A percentile compares a stretch with the other conserved stretches of the same genome.
Conservation (phyloP, 805 yeast species). For the Wickerhamiella spandovensis region DNA sequence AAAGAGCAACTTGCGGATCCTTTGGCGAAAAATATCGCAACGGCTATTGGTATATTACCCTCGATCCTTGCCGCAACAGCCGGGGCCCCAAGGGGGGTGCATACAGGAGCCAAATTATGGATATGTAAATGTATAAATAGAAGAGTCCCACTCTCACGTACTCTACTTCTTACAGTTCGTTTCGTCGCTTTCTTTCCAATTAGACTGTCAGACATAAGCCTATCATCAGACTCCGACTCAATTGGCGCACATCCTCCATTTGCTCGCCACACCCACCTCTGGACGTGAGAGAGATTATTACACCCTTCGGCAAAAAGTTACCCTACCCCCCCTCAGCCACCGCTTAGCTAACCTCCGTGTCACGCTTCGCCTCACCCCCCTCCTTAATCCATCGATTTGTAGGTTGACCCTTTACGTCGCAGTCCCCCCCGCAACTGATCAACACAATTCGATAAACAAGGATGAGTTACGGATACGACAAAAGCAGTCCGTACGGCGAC, state of each 20-base stretch:
- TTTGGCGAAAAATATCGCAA: neutral
- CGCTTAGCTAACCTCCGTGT: neutral
- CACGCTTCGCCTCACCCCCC: neutral
- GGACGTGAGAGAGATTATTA: no score
- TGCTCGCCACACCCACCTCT: no score
- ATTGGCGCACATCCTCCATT: no score
- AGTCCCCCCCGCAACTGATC: neutral
- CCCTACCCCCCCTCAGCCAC: neutral
- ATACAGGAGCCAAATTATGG: neutral
- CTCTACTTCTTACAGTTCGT: no score
- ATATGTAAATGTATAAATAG: no score
- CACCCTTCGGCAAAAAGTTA: neutral
- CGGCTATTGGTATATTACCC: neutral
- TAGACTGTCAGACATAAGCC: no score
- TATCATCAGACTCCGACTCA: no score
- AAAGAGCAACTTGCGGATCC: no score
- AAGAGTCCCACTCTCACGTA: neutral
- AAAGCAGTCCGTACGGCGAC: neutral
- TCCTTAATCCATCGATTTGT: neutral
- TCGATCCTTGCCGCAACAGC: neutral
- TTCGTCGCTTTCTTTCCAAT: no score
- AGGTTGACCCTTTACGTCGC: neutral
- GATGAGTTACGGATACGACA: constrained; percentile 3
- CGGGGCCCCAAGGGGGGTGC: neutral
- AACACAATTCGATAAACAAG: neutral